Base-by-base conservation (phyloP, 768 basidiomycete species). In the Russula vinacea region DNA sequence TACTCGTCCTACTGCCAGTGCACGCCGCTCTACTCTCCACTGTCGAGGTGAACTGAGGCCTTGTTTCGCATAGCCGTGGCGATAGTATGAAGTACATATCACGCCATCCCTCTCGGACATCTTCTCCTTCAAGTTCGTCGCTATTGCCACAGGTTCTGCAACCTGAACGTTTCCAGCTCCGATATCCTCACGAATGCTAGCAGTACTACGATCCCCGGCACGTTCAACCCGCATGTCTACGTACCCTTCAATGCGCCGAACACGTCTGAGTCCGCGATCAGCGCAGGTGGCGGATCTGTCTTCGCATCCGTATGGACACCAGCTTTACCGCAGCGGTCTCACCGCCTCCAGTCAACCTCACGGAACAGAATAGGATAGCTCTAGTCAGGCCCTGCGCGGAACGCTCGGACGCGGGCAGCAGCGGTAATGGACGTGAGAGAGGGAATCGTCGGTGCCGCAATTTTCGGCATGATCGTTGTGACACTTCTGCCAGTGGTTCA, bases 1-100 rank as follows among this genome's bases (percentile, higher is more conserved):
- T n/a, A n/a, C n/a, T n/a, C n/a, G 73, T 87, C 50, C 79, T 73
- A 63, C 84, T 2, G 37, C 69, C 14, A 52, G 66, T 11, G 71
- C 81, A 26, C 64, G 72, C 79, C 1, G 77, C 72, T 10, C 73
- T 37, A 49, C 75, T 86, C 56, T 78, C 80, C 14, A 83, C 85
- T 26, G 78, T 85, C 33, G 71, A 85, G 73, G 78, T 79, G 40
- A 88, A 87, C 74, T 87, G 86, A 85, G 74, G 74, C 6, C 81
- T 88, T 37, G 79, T 79, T 44, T 83, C 81, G 13, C 82, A 86
- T 24, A 85, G 85, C n/a, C 80, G 85, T 44, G 75, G 76, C 40
- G 84, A 86, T 68, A 81, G 79, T 52, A 84, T 84, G 73, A 74
- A 77, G 75, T 79, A 67, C 10, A 58, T 70, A 63, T 35, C 52